These are phyloP conservation scores for Phanerodontia chrysosporium DNA, from an alignment of 768 basidiomycete species.

Conservation along the genomic window DNA sequence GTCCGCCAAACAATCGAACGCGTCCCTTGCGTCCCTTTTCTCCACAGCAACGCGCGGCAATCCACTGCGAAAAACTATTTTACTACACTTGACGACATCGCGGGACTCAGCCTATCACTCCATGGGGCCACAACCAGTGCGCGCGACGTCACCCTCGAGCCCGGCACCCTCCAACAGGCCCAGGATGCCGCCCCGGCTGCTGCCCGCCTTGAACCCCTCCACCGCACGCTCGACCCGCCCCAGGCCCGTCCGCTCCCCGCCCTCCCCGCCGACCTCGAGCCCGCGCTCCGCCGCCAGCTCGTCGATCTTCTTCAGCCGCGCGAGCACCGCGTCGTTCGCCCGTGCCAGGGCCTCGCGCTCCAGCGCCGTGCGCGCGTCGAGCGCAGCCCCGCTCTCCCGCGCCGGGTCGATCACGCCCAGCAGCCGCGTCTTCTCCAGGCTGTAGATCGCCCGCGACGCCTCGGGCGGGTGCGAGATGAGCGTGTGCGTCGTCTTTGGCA, in stretches of 20 bases:
- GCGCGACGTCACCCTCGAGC: neutral
- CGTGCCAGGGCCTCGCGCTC: conserved; percentile 33
- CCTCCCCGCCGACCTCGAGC: conserved; percentile 38
- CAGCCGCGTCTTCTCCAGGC: conserved; percentile 36
- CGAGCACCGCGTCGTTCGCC: conserved; percentile 46
- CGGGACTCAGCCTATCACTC: neutral
- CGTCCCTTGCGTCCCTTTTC: neutral
- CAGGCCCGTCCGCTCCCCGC: conserved; percentile 41
- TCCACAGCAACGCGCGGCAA: conserved; percentile 5
- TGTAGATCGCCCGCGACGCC: conserved; percentile 38
- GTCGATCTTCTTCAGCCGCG: conserved; percentile 50
- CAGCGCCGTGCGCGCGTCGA: too few species aligned
- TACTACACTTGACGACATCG: neutral
- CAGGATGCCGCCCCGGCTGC: conserved; percentile 37
- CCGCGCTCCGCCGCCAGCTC: conserved; percentile 38
- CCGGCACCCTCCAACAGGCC: conserved; percentile 43
- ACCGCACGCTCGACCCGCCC: conserved; percentile 45
- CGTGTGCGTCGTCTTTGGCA: conserved; percentile 25
- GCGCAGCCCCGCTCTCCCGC: neutral
- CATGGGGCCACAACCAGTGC: too few species aligned
- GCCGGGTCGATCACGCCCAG: conserved; percentile 31
- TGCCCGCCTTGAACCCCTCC: conserved; percentile 24
- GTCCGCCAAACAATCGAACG: neutral
- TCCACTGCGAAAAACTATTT: neutral
- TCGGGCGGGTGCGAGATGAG: conserved; percentile 30